Evolutionary conservation across 306 rosid species (phyloP), one percentile per base, ranked within the genome.

Genomic region (Acmispon strigosus): DNA sequence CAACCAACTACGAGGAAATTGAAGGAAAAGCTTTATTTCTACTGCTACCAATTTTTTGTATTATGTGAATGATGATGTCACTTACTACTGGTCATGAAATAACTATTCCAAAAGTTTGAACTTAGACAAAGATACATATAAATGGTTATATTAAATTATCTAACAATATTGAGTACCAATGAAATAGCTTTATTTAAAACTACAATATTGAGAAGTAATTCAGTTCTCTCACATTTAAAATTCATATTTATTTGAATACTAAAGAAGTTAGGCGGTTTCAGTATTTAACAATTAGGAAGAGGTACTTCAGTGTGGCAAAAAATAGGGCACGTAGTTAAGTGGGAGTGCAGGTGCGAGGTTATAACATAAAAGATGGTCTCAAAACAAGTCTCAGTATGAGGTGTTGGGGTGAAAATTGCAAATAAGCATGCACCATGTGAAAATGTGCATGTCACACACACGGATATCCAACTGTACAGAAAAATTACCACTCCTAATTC

Each of bases 401-500:
- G 60, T 9, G 36, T 41, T 22, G 42, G 16, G 45, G 73, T 49
- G 37, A 49, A 81, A 44, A 42, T 52, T 52, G 68, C 51, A 76
- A 22, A 27, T 52, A 49, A 14, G 84, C 66, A 78, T 53, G 14
- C 10, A 44, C 5, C 47, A 22, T 16, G 47, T 15, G 37, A 42
- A 22, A 18, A 20, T 19, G 53, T 43, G 20, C 16, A 16, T 27
- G 5, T 27, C 43, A 12, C 24, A 45, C 3, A 32, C 10, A 14
- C 0, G 16, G 37, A 51, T 27, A 75, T 60, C 10, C 56, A 80
- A 67, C 67, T 53, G 54, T 70, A 20, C 56, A 51, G 64, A 42
- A 66, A 9, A 66, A 75, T 84, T 95, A 95, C 99, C 97, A 95
- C 99, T 89, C 97, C 99, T 74, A 95, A 86, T 81, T 95, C 99